Conservation (phyloP, 1,284 basidiomycete species). For the Puccinia novopanici region DNA sequence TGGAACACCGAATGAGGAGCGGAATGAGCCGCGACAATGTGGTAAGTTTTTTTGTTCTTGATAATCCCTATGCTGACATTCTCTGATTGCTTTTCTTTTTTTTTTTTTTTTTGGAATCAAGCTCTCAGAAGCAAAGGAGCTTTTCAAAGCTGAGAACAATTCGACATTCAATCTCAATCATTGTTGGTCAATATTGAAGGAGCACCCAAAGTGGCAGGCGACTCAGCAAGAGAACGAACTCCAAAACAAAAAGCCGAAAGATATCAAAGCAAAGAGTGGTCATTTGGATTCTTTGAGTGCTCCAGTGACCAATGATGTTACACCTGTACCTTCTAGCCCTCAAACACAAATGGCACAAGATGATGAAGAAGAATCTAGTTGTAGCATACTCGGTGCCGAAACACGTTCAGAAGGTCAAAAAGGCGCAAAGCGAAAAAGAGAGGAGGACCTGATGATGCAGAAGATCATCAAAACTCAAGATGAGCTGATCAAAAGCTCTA, state of each 20-base stretch:
- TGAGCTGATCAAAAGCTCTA: background rate
- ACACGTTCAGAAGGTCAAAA: background rate
- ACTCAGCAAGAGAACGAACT: background rate
- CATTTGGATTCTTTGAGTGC: background rate
- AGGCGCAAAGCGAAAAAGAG: background rate
- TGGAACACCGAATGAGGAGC: no score
- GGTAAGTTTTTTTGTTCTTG: no score
- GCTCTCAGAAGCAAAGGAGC: background rate
- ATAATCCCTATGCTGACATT: no score
- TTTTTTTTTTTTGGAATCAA: background rate
- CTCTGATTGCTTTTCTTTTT: no score
- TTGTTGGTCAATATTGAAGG: slow-evolving; percentile 11
- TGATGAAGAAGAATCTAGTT: background rate
- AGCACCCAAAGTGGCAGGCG: background rate
- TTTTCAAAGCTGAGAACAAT: background rate
- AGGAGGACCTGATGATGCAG: background rate
- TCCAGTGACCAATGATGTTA: background rate
- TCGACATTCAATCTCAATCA: background rate
- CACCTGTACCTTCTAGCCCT: background rate
- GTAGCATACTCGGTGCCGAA: background rate
- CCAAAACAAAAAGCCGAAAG: background rate
- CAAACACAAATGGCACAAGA: background rate
- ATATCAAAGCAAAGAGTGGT: background rate
- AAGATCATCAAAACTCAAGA: background rate
- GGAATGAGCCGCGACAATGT: no score